Conservation (phyloP, 352 stramenopile species). For the Chrysophaeum taylorii region DNA sequence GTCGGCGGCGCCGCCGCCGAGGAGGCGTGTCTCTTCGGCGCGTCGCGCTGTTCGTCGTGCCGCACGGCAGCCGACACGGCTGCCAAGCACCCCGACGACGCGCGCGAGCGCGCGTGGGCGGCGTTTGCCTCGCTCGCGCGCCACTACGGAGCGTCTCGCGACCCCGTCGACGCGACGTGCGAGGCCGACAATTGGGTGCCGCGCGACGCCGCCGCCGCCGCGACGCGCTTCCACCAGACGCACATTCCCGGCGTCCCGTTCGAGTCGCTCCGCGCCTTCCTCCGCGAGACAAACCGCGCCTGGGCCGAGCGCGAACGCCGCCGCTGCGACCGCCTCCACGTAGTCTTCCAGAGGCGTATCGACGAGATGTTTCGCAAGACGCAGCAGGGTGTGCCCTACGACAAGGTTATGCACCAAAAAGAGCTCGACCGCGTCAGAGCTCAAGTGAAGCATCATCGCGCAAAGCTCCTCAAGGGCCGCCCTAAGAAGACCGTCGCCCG, state of each 20-base stretch:
- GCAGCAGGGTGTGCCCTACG: constrained; percentile 13
- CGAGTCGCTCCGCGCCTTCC: neutral
- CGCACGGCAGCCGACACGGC: neutral
- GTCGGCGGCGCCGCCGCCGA: neutral
- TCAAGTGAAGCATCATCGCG: neutral
- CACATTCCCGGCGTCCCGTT: neutral
- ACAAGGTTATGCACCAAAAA: neutral
- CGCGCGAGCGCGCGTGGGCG: neutral
- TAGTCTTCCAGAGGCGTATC: neutral
- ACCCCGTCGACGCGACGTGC: neutral
- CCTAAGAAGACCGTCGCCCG: neutral
- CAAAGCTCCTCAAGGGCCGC: neutral
- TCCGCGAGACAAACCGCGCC: neutral
- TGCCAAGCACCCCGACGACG: neutral
- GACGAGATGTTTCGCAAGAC: constrained; percentile 6
- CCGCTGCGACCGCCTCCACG: neutral
- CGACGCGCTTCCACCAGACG: neutral
- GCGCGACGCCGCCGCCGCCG: neutral
- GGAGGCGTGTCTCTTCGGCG: neutral
- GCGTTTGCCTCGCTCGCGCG: neutral
- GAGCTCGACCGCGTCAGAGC: neutral
- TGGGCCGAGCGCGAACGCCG: neutral
- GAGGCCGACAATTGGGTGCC: neutral
- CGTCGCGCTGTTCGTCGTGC: neutral
- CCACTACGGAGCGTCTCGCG: neutral